Percentiles rank a stretch among this genome's conserved stretches.
Evolutionary conservation across 257 asterid species (phyloP).

Genomic region (Penstemon davidsonii): DNA sequence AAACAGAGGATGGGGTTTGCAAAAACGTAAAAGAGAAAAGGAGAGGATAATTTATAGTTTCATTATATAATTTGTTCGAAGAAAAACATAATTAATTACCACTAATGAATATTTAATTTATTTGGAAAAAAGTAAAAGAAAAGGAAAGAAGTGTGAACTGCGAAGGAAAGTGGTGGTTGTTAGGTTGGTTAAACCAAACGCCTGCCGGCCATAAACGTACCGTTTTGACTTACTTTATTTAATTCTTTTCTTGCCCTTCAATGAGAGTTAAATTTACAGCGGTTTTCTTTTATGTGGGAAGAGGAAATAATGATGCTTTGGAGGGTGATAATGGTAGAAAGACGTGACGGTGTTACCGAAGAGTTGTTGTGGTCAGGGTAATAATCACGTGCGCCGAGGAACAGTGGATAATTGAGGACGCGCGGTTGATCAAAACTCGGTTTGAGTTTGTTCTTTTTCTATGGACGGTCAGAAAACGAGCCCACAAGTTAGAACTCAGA

Average conservation of each 20-base stretch:
- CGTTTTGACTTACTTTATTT: slow-evolving; percentile 10
- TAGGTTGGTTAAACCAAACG: slow-evolving; percentile 75
- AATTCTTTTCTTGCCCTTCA: slow-evolving; percentile 17
- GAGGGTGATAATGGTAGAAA: slow-evolving; percentile 23
- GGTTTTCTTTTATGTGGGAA: background rate
- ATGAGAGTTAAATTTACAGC: background rate
- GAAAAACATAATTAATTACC: slow-evolving; percentile 3
- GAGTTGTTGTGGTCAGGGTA: slow-evolving; percentile 17
- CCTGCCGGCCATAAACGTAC: slow-evolving; percentile 42
- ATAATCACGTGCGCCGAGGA: slow-evolving; percentile 21
- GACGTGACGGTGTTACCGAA: slow-evolving; percentile 28
- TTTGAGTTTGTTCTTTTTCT: background rate
- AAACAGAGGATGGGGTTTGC: slow-evolving; percentile 47
- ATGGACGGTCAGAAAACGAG: slow-evolving; percentile 21
- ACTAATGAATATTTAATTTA: background rate
- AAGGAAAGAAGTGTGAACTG: slow-evolving; percentile 41
- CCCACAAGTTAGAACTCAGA: slow-evolving; percentile 22
- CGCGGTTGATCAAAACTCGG: slow-evolving; percentile 11
- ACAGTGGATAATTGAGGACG: slow-evolving; percentile 13
- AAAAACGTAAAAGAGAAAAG: slow-evolving; percentile 59
- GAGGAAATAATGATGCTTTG: background rate
- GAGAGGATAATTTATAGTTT: slow-evolving; percentile 45
- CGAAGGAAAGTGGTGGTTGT: slow-evolving; percentile 62
- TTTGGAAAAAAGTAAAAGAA: slow-evolving; percentile 9
- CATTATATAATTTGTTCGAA: background rate